Base-by-base conservation (phyloP, 2,329 filamentous ascomycete species). In the Corinectria fuckeliana region DNA sequence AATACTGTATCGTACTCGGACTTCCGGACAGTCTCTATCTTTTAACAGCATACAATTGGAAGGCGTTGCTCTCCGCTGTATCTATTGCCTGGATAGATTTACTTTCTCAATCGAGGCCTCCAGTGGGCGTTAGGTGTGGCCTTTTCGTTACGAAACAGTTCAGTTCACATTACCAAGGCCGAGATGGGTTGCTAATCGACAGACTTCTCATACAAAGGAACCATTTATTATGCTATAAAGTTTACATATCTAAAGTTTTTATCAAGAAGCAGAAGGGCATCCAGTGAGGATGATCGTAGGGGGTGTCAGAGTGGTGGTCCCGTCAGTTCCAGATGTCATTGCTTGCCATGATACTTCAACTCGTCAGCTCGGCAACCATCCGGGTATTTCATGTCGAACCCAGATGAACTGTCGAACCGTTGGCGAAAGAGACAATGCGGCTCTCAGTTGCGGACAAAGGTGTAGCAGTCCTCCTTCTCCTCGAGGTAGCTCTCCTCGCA, bases 381-480 rank as follows among this genome's bases (percentile, higher is more conserved):
- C 34, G 8, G 6, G n/a, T 16, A 16, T 5, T 16, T 18, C 34
- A n/a, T 16, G n/a, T 7, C 34, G 9, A 11, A 11, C 34, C 3
- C 5, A 16, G 14, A 5, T n/a, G n/a, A 38, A 36, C 26, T 38
- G 6, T 16, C 34, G 14, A n/a, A 36, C 3, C 14, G 8, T 7
- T 2, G 5, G n/a, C 3, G 14, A 16, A n/a, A 36, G n/a, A 34
- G n/a, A n/a, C n/a, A 6, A 23, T 7, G 6, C 0, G 10, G 11
- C 44, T 7, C 53, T 61, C 60, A 70, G 61, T 70, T 66, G 57
- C 66, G 66, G 56, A 67, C 36, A 32, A 70, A 70, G 36, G 61
- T 59, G 52, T 55, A 63, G 60, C 62, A 58, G 53, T 56, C 48
- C 10, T 63, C 41, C 52, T 62, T 65, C 32, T 61, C 50, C 57